phyloP scores from a whole-genome alignment of 1,284 basidiomycete species.

The Ceratorhiza oryzae-sativae region DNA sequence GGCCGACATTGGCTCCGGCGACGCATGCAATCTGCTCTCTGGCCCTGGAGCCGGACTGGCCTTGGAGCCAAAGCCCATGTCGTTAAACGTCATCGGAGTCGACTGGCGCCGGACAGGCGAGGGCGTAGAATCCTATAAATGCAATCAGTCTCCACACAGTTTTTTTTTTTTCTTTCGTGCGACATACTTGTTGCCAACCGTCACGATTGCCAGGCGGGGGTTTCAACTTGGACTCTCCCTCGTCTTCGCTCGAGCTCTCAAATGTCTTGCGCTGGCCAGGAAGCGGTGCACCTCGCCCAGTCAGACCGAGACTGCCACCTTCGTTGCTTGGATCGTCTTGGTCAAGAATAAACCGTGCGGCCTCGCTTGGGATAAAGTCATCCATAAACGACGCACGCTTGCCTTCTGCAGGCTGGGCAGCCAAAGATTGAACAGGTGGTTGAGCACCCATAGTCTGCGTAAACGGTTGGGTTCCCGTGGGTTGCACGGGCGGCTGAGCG shows the following conservation, averaged over 20 bases:
- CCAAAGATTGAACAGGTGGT: background rate
- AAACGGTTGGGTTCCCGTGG: background rate
- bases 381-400: background rate
- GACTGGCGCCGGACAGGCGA: slow-evolving; percentile 38
- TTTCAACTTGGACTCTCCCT: slow-evolving; percentile 44
- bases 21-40: background rate
- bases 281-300: slow-evolving; percentile 3
- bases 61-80: slow-evolving; percentile 21
- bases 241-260: slow-evolving; percentile 49
- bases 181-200: slow-evolving; percentile 16
- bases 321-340: background rate
- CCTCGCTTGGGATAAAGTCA: slow-evolving; percentile 32
- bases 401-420: background rate
- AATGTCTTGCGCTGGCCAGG: slow-evolving; percentile 27
- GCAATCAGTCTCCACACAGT: slow-evolving; percentile 8
- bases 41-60: background rate
- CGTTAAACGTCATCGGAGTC: slow-evolving; percentile 38
- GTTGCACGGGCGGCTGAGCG: background rate
- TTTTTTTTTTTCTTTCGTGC: background rate
- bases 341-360: slow-evolving; percentile 34
- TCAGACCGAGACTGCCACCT: slow-evolving; percentile 14
- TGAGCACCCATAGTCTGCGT: background rate
- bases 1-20: background rate
- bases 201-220: background rate
- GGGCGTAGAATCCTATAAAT: slow-evolving; percentile 10